Conservation (phyloP, 1,284 basidiomycete genomes). For the Ustilago nuda region DNA sequence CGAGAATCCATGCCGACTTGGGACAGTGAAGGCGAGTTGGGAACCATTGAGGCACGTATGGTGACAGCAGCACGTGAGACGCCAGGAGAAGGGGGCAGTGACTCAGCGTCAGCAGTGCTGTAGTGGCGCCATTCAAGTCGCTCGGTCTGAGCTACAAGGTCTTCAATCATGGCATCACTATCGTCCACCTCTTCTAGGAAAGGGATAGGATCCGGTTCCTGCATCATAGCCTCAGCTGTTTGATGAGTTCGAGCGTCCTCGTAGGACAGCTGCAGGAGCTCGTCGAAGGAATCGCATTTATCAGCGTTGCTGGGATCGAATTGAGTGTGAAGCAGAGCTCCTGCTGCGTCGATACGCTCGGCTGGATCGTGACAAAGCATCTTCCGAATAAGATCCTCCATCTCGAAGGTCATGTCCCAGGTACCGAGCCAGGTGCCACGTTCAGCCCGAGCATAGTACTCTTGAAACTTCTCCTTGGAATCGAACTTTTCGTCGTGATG, state of each 20-base stretch:
- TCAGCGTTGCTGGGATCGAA: conserved; percentile 32
- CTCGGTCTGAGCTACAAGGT: conserved; percentile 26
- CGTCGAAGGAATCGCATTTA: conserved; percentile 41
- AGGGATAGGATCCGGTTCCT: neutral
- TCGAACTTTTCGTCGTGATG: conserved; percentile 52
- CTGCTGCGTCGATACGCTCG: conserved; percentile 45
- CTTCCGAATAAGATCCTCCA: conserved; percentile 52
- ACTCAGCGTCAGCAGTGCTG: neutral
- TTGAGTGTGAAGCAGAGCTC: conserved; percentile 37
- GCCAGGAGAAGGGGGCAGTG: conserved; percentile 28
- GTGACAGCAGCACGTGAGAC: conserved; percentile 31
- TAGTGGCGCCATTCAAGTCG: neutral
- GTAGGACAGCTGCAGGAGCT: conserved; percentile 35
- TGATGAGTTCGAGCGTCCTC: conserved; percentile 13
- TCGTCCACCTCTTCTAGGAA: conserved; percentile 19
- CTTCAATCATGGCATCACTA: conserved; percentile 31
- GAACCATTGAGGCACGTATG: conserved; percentile 9
- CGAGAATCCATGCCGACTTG: conserved; percentile 53
- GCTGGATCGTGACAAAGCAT: conserved; percentile 45
- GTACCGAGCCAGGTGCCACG: conserved; percentile 47
- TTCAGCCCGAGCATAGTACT: conserved; percentile 56
- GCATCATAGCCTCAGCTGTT: neutral
- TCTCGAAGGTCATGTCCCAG: conserved; percentile 40
- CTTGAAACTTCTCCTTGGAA: conserved; percentile 49
- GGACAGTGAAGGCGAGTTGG: conserved; percentile 39